Base-by-base conservation (phyloP, 441 rosid species). In the Populus hybrid region DNA sequence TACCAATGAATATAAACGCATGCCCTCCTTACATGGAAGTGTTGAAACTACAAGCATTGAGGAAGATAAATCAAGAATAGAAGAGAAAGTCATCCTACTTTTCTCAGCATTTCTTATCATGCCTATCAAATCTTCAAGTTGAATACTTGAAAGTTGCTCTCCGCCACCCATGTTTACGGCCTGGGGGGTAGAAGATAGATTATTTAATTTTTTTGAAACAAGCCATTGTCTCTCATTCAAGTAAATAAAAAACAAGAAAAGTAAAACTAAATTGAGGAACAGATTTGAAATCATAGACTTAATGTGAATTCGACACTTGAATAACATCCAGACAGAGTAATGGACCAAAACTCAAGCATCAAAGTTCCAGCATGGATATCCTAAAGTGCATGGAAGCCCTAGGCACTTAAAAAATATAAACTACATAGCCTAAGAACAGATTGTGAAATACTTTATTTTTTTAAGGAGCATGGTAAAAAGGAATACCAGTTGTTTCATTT, bases 41-140 rank as follows among this genome's bases (percentile, higher is more conserved):
- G 59, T 20, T n/a, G 32, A 30, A 61, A 57, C 65, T 12, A 32
- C 9, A 74, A n/a, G 42, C 57, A 61, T 34, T 8, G 16, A 75
- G 59, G 21, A 77, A 72, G 80, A 67, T 8, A 79, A 83, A 38
- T 75, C 64, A 64, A 77, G 50, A 80, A 59, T 68, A 70, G 36
- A n/a, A 68, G 21, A 63, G 75, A 53, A 80, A 66, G 61, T 67
- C 71, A 28, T 34, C 85, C 50, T 89, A 92, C 99, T 95, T 86
- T 86, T 91, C 82, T 95, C 98, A 34, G 97, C 93, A 83, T 84
- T 92, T 86, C 89, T 90, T 85, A 91, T 90, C 94, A 94, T 90
- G 81, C 83, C 82, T 76, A 90, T 86, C 76, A 96, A 86, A 78
- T 94, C 95, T 75, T 85, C 91, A 78, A 85, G 82, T 71, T 89